Evolutionary conservation across 2,329 filamentous ascomycete genomes (phyloP), one percentile per base, ranked within the genome.

Genomic region (Lachnellula arida): DNA sequence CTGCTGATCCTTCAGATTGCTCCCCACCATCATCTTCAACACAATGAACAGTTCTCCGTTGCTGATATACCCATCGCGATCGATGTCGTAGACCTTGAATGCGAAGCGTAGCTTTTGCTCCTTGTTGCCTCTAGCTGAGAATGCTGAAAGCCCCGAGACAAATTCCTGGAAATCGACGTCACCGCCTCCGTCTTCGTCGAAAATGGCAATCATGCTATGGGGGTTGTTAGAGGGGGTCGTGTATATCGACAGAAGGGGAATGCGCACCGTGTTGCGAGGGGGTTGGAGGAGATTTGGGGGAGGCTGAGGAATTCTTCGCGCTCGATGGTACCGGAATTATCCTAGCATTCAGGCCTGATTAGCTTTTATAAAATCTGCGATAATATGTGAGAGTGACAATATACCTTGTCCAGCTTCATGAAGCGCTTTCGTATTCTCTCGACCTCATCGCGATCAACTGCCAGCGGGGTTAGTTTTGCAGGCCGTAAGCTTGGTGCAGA

Each of bases 1-100:
- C 77, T 99, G 94, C 76, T 97, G 91, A 74, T 99, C 94, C 81
- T 99, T 99, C 70, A 99, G 78, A 75, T 99, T 99, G 78, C 89
- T 97, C 58, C 94, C 94, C 51, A 99, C 94, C 94, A 99, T 99
- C 94, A 99, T 99, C 88, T 99, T 99, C 69, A 99, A 81, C 70
- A 99, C 94, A 69, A 99, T 97, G 74, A 97, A 99, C 51, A 99
- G 83, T 79, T 99, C 94, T 68, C 94, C 94, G 74, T 99, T 99
- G 78, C 90, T 96, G 71, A 99, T 99, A 77, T 89, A 99, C 23
- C 94, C 94, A 74, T 99, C 94, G 58, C 94, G 90, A 75, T 99
- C 94, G 70, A 99, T 97, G 73, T 99, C 94, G 80, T 99, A 99
- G 59, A 99, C 94, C 75, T 97, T 96, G 84, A 99, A 99, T 46